A percentile compares a stretch with the other conserved stretches of the same genome.
Conservation (phyloP, 441 rosid genomes). For the Populus tomentosa region DNA sequence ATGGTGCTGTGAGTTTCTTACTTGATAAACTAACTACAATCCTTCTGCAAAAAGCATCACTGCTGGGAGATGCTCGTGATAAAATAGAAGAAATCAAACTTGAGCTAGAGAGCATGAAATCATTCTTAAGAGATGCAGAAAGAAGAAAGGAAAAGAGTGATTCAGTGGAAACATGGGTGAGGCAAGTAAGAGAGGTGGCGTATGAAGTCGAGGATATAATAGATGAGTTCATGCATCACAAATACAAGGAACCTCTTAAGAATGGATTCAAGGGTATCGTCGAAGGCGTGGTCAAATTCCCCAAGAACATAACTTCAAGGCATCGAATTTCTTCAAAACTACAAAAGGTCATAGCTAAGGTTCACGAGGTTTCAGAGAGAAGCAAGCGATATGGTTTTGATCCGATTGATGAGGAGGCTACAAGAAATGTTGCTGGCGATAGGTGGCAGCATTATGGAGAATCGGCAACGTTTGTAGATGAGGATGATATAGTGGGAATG, state of each 20-base stretch:
- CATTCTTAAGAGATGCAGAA: conserved; percentile 44
- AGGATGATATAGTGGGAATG: conserved; percentile 29
- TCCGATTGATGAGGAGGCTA: conserved; percentile 19
- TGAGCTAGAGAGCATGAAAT: conserved; percentile 39
- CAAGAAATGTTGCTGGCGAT: conserved; percentile 6
- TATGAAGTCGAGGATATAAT: conserved; percentile 46
- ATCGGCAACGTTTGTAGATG: conserved; percentile 20
- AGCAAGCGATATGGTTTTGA: conserved; percentile 22
- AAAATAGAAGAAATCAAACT: conserved; percentile 29
- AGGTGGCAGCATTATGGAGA: conserved; percentile 7
- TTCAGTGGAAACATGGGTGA: conserved; percentile 45
- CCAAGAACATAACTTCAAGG: conserved; percentile 28
- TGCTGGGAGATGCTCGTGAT: conserved; percentile 27
- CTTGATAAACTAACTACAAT: conserved; percentile 31
- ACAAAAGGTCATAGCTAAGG: conserved; percentile 15
- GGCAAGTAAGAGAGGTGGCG: conserved; percentile 46
- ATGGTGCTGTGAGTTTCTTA: conserved; percentile 37
- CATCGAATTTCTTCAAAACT: conserved; percentile 31
- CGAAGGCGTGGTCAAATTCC: conserved; percentile 23
- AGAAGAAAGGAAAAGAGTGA: conserved; percentile 30
- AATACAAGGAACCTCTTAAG: conserved; percentile 6
- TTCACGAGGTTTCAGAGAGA: conserved; percentile 20
- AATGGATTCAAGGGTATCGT: conserved; percentile 17
- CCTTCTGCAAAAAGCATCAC: conserved; percentile 24
- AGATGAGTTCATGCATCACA: conserved; percentile 42